Evolutionary conservation across 2,329 filamentous ascomycete species (phyloP).

Genomic region (Aurifilum marmelostoma): DNA sequence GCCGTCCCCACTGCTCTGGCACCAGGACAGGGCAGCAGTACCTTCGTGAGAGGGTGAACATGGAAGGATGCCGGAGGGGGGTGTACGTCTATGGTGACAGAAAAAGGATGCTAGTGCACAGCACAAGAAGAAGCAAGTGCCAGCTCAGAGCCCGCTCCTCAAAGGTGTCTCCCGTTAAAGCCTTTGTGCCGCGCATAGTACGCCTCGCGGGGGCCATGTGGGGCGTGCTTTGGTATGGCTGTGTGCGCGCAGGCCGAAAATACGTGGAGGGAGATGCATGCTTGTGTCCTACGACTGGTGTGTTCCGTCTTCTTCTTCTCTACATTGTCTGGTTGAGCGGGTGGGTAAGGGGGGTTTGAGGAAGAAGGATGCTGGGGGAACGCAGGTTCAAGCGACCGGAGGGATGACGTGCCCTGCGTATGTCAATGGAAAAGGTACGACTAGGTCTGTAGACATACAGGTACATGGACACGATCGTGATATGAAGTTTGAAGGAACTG

Average conservation of each 20-base stretch:
- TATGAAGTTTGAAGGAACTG: background rate
- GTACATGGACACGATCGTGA: background rate
- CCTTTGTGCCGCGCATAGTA: conserved; percentile 23
- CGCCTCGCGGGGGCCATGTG: conserved; percentile 25
- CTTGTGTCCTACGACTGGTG: conserved; percentile 29
- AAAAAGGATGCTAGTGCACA: conserved; percentile 5
- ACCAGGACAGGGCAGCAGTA: conserved; percentile 1
- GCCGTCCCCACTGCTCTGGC: conserved; percentile 4
- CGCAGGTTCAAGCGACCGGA: background rate
- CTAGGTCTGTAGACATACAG: background rate
- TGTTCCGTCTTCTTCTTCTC: conserved; percentile 16
- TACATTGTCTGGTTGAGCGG: background rate
- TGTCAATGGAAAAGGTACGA: background rate
- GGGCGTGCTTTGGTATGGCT: conserved; percentile 21
- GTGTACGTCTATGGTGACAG: conserved; percentile 13
- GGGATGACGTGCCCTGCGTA: background rate
- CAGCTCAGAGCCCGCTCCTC: conserved; percentile 12
- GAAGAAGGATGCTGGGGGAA: background rate
- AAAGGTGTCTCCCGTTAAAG: conserved; percentile 17
- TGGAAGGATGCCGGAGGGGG: background rate
- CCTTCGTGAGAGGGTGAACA: conserved; percentile 12
- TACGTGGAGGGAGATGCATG: conserved; percentile 26
- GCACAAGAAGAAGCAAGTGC: conserved; percentile 12
- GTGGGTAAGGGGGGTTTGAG: background rate
- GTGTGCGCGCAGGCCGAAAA: conserved; percentile 16